Conservation (phyloP, 2,329 filamentous ascomycete species). For the Talaromyces sp. region DNA sequence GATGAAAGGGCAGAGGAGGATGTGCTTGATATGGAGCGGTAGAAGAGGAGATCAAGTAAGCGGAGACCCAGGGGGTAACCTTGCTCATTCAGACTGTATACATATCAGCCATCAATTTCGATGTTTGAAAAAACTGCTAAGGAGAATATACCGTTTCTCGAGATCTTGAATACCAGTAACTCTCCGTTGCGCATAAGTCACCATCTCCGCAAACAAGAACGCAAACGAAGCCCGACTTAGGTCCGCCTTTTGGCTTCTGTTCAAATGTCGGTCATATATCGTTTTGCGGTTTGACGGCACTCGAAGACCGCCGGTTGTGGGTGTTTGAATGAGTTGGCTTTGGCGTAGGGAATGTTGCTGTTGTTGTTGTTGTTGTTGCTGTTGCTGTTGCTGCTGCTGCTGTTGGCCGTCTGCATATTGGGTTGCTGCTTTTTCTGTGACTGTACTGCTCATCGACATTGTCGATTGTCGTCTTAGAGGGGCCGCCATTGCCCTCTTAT, state of each 20-base stretch:
- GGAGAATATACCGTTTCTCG: slow-evolving; percentile 66
- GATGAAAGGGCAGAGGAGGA: slow-evolving; percentile 73
- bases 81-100: slow-evolving; percentile 72
- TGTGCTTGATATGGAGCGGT: slow-evolving; percentile 74
- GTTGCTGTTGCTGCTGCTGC: slow-evolving; percentile 26
- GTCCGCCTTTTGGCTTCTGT: slow-evolving; percentile 82
- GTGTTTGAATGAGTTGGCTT: slow-evolving; percentile 47
- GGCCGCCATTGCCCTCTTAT: slow-evolving; percentile 14
- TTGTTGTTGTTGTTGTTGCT: slow-evolving; percentile 22
- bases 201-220: slow-evolving; percentile 95
- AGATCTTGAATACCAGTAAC: slow-evolving; percentile 92
- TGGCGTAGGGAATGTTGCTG: slow-evolving; percentile 34
- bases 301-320: slow-evolving; percentile 58
- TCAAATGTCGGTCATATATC: slow-evolving; percentile 94
- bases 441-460: slow-evolving; percentile 27
- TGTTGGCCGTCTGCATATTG: slow-evolving; percentile 20
- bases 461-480: slow-evolving; percentile 18
- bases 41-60: slow-evolving; percentile 90
- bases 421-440: slow-evolving; percentile 18
- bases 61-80: slow-evolving; percentile 92
- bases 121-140: not conserved
- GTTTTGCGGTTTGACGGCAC: slow-evolving; percentile 93
- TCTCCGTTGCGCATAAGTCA: slow-evolving; percentile 84
- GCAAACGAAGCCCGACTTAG: slow-evolving; percentile 91
- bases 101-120: not conserved